These are phyloP conservation scores for Punica granatum DNA, from an alignment of 345 rosid species.

Conservation along the genomic window DNA sequence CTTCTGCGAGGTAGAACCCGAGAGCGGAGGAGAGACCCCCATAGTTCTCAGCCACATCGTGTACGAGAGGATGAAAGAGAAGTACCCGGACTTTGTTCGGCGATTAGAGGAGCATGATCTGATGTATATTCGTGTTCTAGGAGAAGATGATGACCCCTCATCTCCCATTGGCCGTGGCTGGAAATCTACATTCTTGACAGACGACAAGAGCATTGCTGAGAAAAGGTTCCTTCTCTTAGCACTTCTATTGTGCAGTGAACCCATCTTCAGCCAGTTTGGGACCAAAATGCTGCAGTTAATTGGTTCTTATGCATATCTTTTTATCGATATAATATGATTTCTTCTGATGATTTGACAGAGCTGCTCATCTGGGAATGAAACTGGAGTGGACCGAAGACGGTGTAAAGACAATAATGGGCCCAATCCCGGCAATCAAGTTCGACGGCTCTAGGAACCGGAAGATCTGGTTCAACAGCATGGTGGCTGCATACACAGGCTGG, in stretches of 20 bases:
- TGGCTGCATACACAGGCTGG: constrained; percentile 88
- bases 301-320: background rate
- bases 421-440: constrained; percentile 64
- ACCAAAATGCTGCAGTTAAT: background rate
- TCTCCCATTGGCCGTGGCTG: constrained; percentile 93
- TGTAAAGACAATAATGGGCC: constrained; percentile 75
- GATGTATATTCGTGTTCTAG: constrained; percentile 57
- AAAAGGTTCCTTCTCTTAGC: constrained; percentile 38
- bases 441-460: constrained; percentile 62
- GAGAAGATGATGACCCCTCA: constrained; percentile 73
- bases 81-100: constrained; percentile 57
- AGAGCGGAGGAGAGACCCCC: constrained; percentile 89
- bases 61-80: constrained; percentile 65
- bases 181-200: constrained; percentile 85
- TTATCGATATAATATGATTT: background rate
- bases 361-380: constrained; percentile 67
- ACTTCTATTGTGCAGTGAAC: background rate
- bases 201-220: constrained; percentile 59
- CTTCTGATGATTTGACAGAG: constrained; percentile 31
- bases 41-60: constrained; percentile 77
- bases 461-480: constrained; percentile 92
- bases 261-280: no score
- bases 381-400: constrained; percentile 76
- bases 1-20: constrained; percentile 80
- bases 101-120: constrained; percentile 65